Evolutionary conservation across 129 eudicot species (phyloP).

Genomic region (Oenanthe sinensis): DNA sequence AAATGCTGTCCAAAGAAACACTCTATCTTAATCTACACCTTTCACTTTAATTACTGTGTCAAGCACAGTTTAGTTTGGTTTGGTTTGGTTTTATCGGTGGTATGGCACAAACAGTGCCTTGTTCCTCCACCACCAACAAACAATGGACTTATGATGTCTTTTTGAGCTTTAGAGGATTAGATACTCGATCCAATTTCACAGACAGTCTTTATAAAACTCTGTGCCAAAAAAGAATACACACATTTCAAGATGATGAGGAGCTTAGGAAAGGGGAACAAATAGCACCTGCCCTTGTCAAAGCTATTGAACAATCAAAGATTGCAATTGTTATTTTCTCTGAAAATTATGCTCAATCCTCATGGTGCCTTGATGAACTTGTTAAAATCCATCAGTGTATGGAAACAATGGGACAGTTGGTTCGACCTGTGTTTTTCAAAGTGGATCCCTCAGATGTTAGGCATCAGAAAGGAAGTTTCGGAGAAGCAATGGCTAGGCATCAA

Average conservation of each 20-base stretch:
- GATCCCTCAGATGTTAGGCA: background rate
- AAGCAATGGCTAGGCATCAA: background rate
- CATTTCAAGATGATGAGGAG: background rate
- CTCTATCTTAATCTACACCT: background rate
- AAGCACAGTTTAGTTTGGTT: background rate
- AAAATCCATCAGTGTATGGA: background rate
- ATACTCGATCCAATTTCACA: background rate
- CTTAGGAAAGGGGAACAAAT: background rate
- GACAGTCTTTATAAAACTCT: background rate
- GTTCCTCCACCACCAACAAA: background rate
- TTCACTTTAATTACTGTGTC: background rate
- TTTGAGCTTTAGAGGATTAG: background rate
- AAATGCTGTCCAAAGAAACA: background rate
- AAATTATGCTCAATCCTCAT: background rate
- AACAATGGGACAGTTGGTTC: constrained; percentile 1
- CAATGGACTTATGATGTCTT: background rate
- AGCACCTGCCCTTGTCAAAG: background rate
- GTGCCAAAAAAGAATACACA: background rate
- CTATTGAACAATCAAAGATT: background rate
- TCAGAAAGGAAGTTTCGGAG: background rate
- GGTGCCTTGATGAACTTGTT: constrained; percentile 1
- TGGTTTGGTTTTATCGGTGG: background rate
- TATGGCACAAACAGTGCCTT: background rate
- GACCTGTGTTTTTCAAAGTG: background rate
- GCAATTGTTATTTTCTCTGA: background rate